phyloP scores from a whole-genome alignment of 148 eudicot genomes.

The Euryodendron excelsum region DNA sequence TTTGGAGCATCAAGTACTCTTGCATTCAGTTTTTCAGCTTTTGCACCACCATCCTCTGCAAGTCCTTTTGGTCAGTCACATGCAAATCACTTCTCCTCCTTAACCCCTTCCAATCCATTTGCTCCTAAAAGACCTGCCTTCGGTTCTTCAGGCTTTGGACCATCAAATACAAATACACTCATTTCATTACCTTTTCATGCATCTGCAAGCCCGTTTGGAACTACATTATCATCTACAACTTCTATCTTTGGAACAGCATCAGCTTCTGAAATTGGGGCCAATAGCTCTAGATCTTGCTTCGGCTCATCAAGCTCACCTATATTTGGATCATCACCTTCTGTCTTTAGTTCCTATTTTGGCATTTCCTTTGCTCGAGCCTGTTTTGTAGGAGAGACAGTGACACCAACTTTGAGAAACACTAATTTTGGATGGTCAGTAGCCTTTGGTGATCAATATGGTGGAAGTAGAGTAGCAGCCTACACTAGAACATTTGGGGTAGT shows the following conservation, averaged over 20 bases:
- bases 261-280: not conserved
- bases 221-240: not conserved
- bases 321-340: not conserved
- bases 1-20: not conserved
- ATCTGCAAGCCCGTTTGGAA: not conserved
- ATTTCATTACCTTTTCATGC: too few relatives aligned
- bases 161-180: too few relatives aligned
- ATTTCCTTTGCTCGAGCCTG: not conserved
- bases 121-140: too few relatives aligned
- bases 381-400: not conserved
- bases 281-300: not conserved
- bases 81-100: too few relatives aligned
- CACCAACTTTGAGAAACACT: not conserved
- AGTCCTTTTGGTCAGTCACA: too few relatives aligned
- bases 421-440: not conserved
- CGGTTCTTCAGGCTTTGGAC: too few relatives aligned
- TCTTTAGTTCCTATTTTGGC: not conserved
- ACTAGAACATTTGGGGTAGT: not conserved
- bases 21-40: not conserved
- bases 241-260: not conserved
- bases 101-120: too few relatives aligned
- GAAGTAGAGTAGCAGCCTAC: not conserved
- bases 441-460: not conserved
- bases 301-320: not conserved
- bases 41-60: too few relatives aligned